Evolutionary conservation across 225 moss, liverwort and hornwort species (phyloP).

Genomic region (Lunularia cruciata): DNA sequence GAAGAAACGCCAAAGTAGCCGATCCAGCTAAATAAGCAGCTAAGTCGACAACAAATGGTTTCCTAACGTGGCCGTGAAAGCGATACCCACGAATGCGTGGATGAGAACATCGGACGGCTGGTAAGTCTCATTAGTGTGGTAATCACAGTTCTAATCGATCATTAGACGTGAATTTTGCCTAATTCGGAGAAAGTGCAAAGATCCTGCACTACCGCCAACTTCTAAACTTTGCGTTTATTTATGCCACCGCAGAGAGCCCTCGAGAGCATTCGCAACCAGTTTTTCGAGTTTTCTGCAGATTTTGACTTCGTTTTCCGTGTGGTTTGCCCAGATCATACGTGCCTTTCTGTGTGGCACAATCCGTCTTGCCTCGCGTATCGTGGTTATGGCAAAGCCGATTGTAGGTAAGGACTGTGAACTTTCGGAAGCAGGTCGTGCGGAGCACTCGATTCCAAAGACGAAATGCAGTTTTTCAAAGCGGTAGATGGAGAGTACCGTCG

Average conservation of each 20-base stretch:
- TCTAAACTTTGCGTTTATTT: slow-evolving; percentile 32
- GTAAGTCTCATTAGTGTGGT: neutral
- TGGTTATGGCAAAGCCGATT: neutral
- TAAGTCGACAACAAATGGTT: neutral
- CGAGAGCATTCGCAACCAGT: slow-evolving; percentile 7
- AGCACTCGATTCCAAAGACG: neutral
- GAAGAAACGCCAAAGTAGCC: neutral
- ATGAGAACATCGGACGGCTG: slow-evolving; percentile 18
- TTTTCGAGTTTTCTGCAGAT: slow-evolving; percentile 9
- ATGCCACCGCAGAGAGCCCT: slow-evolving; percentile 4
- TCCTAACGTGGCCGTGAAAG: neutral
- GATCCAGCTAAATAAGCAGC: neutral
- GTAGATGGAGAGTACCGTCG: neutral
- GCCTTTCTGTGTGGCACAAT: neutral
- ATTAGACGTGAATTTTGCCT: slow-evolving; percentile 13
- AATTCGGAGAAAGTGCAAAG: slow-evolving; percentile 45
- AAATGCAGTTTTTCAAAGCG: neutral
- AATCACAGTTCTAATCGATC: neutral
- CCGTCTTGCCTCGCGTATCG: neutral
- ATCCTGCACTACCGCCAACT: slow-evolving; percentile 28
- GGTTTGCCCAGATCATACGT: neutral
- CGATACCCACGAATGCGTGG: neutral
- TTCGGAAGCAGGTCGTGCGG: slow-evolving; percentile 4
- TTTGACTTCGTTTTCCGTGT: neutral
- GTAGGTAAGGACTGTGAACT: neutral